phyloP scores from a whole-genome alignment of 768 basidiomycete genomes.

The Tulasnella sp. region DNA sequence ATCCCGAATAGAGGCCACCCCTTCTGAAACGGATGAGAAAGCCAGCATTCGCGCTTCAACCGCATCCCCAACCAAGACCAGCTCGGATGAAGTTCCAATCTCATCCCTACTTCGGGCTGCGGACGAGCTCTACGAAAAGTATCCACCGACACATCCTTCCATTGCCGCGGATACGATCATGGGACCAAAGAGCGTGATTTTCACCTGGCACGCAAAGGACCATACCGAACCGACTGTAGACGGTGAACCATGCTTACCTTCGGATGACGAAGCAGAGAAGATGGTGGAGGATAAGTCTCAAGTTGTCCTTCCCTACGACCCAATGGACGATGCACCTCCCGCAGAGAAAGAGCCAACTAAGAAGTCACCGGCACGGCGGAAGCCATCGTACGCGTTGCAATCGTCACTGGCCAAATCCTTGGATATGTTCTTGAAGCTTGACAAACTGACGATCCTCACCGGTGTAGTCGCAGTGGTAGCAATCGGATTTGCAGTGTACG shows the following conservation, averaged over 20 bases:
- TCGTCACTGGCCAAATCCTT: not conserved
- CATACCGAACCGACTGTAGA: not conserved
- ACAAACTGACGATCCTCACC: conserved; percentile 28
- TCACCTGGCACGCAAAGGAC: conserved; percentile 65
- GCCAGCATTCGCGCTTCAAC: not conserved
- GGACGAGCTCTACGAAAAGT: conserved; percentile 50
- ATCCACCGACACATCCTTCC: conserved; percentile 62
- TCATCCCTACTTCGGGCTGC: conserved; percentile 22
- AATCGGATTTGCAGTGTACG: conserved; percentile 35
- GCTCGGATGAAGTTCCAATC: conserved; percentile 3
- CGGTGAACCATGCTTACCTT: conserved; percentile 12
- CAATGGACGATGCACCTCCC: not conserved
- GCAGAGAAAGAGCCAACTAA: not conserved
- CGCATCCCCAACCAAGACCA: not conserved
- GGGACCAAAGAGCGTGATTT: conserved; percentile 76
- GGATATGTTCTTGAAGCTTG: conserved; percentile 20
- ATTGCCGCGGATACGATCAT: conserved; percentile 63
- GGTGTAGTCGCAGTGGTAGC: conserved; percentile 33
- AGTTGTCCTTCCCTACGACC: conserved; percentile 30
- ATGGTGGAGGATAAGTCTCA: conserved; percentile 25
- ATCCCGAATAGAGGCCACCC: not conserved
- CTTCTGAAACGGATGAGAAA: not conserved
- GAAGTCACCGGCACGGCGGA: not conserved
- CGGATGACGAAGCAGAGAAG: conserved; percentile 30
- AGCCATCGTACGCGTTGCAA: not conserved